Evolutionary conservation across 2,329 filamentous ascomycete genomes (phyloP), one percentile per base, ranked within the genome.

Genomic region (Paecilomyces formosus): DNA sequence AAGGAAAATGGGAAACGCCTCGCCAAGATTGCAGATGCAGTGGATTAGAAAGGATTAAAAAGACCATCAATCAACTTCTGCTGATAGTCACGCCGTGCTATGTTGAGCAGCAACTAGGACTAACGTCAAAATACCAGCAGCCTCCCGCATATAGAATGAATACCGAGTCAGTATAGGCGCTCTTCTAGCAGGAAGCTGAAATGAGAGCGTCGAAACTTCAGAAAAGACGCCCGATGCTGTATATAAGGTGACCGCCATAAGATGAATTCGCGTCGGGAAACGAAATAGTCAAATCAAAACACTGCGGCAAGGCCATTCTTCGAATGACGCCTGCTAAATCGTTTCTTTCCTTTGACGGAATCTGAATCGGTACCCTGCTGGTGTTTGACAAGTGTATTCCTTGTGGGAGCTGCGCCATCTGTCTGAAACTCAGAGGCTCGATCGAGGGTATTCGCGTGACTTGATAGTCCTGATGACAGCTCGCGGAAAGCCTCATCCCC

Each of bases 291-390:
- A 60, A 55, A 59, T 74, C 73, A 96, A 71, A 97, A 96, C 55
- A 90, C 89, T 54, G 92, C 89, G 28, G 91, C 91, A 54, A 96
- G 82, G n/a, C 93, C 92, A 72, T 91, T 96, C 77, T 95, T 96
- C 15, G 90, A 95, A 76, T 96, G 91, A 65, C 93, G 83, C 76
- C 94, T 94, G 77, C 92, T 96, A 75, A 97, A 97, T 54, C 84
- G 75, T 69, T 85, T 86, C 64, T 81, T 79, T 54, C 81, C 81
- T 70, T 84, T 85, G 15, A 81, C 66, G n/a, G 80, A 82, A 55
- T 83, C 81, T 54, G 74, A 72, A 63, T 83, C 81, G 55, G 73
- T 76, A 26, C 65, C 64, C 57, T 74, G 72, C 57, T 74, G 72
- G 55, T 74, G 72, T 60, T 80, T 79, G 56, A 75, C 70, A 24